These are phyloP conservation scores for Kockiozyma suomiensis DNA, from an alignment of 805 yeast species.

Conservation along the genomic window DNA sequence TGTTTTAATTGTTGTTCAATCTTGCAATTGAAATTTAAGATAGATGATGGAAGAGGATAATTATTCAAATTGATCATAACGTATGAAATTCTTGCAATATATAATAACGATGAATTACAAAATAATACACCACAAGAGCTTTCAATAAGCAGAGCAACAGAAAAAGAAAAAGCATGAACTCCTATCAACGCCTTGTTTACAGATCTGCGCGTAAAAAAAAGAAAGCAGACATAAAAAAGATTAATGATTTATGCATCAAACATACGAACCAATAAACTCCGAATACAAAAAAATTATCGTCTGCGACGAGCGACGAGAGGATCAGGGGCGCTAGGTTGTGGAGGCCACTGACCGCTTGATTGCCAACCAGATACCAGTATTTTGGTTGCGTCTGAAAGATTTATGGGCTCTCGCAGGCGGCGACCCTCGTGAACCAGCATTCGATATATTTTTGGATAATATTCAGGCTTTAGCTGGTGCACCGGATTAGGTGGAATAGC, in stretches of 20 bases:
- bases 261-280: neutral
- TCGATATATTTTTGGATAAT: constrained; percentile 56
- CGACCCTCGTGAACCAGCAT: constrained; percentile 71
- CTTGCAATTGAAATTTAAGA: neutral
- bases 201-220: too few relatives aligned
- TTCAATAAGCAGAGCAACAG: neutral
- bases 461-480: constrained; percentile 34
- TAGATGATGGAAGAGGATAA: too few relatives aligned
- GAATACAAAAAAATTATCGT: neutral
- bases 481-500: constrained; percentile 37
- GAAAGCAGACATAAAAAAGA: neutral
- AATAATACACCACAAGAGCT: too few relatives aligned
- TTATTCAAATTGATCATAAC: too few relatives aligned
- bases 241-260: neutral
- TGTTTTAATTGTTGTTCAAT: neutral
- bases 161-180: neutral
- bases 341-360: constrained; percentile 68
- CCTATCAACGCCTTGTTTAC: neutral
- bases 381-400: constrained; percentile 68
- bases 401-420: constrained; percentile 67
- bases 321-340: constrained; percentile 31
- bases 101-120: too few relatives aligned
- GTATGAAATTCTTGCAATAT: too few relatives aligned
- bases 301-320: constrained; percentile 25
- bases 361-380: constrained; percentile 86